phyloP scores from a whole-genome alignment of 805 yeast species.

The Kurtzmaniella cleridarum region DNA sequence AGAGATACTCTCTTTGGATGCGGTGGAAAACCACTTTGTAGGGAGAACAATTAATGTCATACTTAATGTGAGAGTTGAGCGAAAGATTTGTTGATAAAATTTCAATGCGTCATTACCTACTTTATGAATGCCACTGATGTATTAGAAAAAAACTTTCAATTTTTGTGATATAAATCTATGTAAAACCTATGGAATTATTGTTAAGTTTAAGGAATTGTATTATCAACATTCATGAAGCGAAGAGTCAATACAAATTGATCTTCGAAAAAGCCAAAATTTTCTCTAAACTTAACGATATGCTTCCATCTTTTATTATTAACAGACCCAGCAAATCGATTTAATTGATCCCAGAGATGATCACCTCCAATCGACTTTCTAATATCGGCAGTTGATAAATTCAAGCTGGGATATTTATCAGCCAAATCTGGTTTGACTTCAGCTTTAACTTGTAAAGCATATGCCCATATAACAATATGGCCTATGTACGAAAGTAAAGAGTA shows the following conservation, averaged over 20 bases:
- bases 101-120: no score
- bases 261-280: conserved; percentile 30
- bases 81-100: no score
- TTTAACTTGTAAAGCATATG: conserved; percentile 8
- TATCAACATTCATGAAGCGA: conserved; percentile 28
- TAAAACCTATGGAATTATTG: no score
- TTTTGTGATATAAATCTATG: neutral
- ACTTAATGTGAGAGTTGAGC: no score
- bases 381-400: conserved; percentile 12
- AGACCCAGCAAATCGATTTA: conserved; percentile 22
- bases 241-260: conserved; percentile 35
- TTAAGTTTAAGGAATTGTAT: conserved; percentile 11
- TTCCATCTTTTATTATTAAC: conserved; percentile 40
- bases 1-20: conserved; percentile 8
- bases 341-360: conserved; percentile 35
- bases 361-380: conserved; percentile 29
- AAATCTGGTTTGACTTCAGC: conserved; percentile 4
- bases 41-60: no score
- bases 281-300: conserved; percentile 33
- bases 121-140: neutral
- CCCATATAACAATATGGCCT: conserved; percentile 37
- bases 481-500: conserved; percentile 32
- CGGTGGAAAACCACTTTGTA: neutral
- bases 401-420: conserved; percentile 12
- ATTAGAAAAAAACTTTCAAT: neutral